Conservation (phyloP, 192 early-diverging fungal genomes). For the Cetraspora pellucida region DNA sequence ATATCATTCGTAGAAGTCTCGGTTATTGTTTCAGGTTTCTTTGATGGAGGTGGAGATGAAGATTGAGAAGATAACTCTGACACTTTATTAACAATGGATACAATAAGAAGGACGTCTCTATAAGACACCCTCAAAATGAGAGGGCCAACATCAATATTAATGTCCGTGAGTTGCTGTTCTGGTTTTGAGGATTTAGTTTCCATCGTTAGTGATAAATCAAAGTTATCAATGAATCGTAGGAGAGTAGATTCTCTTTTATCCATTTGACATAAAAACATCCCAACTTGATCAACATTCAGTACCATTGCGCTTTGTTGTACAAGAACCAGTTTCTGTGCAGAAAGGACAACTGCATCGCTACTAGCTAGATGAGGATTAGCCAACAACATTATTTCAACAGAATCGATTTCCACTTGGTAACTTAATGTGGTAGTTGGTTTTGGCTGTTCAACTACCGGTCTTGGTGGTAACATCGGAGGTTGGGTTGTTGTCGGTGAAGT, state of each 20-base stretch:
- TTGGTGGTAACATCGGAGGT: not conserved
- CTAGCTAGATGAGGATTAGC: conserved; percentile 66
- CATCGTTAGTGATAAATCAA: conserved; percentile 79
- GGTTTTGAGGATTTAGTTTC: conserved; percentile 68
- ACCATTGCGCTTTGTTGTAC: conserved; percentile 78
- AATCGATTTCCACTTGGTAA: conserved; percentile 76
- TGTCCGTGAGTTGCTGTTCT: conserved; percentile 63
- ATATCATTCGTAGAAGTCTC: conserved; percentile 19
- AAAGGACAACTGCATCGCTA: conserved; percentile 91
- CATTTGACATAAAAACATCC: conserved; percentile 91
- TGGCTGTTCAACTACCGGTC: not conserved
- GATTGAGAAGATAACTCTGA: conserved; percentile 61
- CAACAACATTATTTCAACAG: conserved; percentile 85
- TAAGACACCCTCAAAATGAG: conserved; percentile 85
- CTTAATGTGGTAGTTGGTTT: conserved; percentile 48
- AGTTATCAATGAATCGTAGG: conserved; percentile 88
- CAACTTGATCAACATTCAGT: conserved; percentile 76
- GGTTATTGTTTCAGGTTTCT: conserved; percentile 8
- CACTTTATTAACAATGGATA: conserved; percentile 78
- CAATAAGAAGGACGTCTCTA: conserved; percentile 79
- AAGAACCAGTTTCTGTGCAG: conserved; percentile 76
- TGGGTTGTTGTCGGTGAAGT: conserved; percentile 9
- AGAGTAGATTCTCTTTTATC: conserved; percentile 77
- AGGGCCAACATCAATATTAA: conserved; percentile 75
- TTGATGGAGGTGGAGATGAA: conserved; percentile 24